phyloP scores from a whole-genome alignment of 129 eudicot genomes.

The Tagetes erecta region DNA sequence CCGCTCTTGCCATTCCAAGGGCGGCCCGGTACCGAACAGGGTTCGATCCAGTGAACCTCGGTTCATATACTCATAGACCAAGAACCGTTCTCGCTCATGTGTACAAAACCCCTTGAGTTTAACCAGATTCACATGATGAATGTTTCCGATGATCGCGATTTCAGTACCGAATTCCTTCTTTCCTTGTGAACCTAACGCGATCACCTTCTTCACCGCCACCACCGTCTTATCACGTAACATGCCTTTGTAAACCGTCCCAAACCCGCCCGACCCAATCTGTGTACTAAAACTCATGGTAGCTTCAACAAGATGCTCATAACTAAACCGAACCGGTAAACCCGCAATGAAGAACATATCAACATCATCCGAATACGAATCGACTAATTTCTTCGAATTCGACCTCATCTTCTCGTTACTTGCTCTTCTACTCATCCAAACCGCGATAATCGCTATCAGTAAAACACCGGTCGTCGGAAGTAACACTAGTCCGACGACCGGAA shows the following conservation, averaged over 20 bases:
- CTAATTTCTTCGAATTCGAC: constrained; percentile 35
- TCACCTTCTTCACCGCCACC: constrained; percentile 81
- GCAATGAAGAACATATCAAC: constrained; percentile 57
- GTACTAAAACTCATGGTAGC: constrained; percentile 66
- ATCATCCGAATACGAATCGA: constrained; percentile 8
- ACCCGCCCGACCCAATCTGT: constrained; percentile 77
- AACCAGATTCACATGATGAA: constrained; percentile 83
- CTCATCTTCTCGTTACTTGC: constrained; percentile 1
- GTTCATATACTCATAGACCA: constrained; percentile 90
- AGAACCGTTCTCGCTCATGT: constrained; percentile 57
- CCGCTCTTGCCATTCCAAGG: constrained; percentile 84
- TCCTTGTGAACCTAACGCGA: constrained; percentile 57
- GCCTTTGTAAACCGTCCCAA: constrained; percentile 76
- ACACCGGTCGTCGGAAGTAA: constrained; percentile 54
- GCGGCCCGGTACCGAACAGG: constrained; percentile 74
- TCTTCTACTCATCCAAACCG: constrained; percentile 45
- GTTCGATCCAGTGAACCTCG: constrained; percentile 78
- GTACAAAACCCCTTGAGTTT: constrained; percentile 79
- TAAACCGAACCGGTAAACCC: constrained; percentile 68
- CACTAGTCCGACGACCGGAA: constrained; percentile 53
- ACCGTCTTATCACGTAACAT: constrained; percentile 53
- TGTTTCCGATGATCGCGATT: constrained; percentile 70
- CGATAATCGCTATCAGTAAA: constrained; percentile 33
- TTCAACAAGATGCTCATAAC: constrained; percentile 46
- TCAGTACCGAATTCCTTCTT: constrained; percentile 82